Conservation (phyloP, 495 filamentous ascomycete genomes). For the Penicillium crystallinum region DNA sequence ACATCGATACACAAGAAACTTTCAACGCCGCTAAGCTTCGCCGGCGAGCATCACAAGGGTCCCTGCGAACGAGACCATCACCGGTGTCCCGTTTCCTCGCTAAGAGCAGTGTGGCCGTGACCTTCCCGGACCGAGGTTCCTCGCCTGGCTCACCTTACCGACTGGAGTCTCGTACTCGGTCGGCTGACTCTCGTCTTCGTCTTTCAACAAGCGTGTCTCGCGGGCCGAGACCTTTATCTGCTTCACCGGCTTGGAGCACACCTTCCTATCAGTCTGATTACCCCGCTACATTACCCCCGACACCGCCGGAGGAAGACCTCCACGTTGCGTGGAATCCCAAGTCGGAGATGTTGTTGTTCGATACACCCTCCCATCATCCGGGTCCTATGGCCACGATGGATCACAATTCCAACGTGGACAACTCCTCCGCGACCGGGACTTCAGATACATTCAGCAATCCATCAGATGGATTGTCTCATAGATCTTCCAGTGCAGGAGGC, state of each 20-base stretch:
- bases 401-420: constrained; percentile 33
- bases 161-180: constrained; percentile 28
- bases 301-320: constrained; percentile 43
- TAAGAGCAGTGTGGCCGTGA: constrained; percentile 33
- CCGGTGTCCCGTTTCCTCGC: constrained; percentile 38
- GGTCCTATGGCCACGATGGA: constrained; percentile 34
- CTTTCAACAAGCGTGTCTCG: constrained; percentile 30
- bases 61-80: constrained; percentile 35
- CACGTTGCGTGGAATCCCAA: constrained; percentile 36
- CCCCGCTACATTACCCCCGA: constrained; percentile 34
- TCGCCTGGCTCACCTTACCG: constrained; percentile 21
- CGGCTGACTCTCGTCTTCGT: constrained; percentile 36
- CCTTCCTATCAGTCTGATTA: constrained; percentile 30
- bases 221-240: constrained; percentile 34
- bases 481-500: constrained; percentile 34
- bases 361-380: constrained; percentile 26
- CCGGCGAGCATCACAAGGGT: constrained; percentile 41
- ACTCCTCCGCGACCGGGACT: constrained; percentile 18
- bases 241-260: constrained; percentile 28
- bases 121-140: constrained; percentile 37
- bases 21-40: constrained; percentile 25
- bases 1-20: constrained; percentile 12
- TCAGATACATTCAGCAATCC: constrained; percentile 32
- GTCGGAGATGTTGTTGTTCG: constrained; percentile 33
- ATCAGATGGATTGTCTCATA: constrained; percentile 32